These are phyloP conservation scores for Limnanthes douglasii DNA, from an alignment of 345 rosid species.

Conservation along the genomic window DNA sequence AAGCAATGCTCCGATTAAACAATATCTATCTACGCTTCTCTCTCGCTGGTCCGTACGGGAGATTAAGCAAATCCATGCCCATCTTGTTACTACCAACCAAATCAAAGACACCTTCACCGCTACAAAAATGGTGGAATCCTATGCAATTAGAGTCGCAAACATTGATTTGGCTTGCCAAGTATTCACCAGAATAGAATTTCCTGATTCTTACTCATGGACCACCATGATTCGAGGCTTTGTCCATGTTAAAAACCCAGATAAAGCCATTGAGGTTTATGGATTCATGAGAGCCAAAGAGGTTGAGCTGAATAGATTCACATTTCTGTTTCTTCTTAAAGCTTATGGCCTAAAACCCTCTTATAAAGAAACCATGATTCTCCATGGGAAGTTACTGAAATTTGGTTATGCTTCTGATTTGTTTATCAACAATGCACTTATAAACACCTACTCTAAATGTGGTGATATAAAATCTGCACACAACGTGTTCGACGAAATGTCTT, in stretches of 20 bases:
- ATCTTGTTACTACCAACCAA: conserved; percentile 34
- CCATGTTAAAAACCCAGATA: conserved; percentile 32
- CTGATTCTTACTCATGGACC: conserved; percentile 55
- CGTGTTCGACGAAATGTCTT: conserved; percentile 26
- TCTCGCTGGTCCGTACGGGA: too few species aligned
- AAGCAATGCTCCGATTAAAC: too few species aligned
- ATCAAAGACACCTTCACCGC: conserved; percentile 29
- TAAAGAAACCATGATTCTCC: conserved; percentile 26
- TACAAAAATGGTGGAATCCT: conserved; percentile 32
- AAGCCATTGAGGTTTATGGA: conserved; percentile 28
- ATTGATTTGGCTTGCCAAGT: conserved; percentile 47
- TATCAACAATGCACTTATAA: conserved; percentile 39
- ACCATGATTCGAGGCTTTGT: conserved; percentile 54
- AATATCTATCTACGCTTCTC: too few species aligned
- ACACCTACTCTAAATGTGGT: conserved; percentile 40
- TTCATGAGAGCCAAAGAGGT: conserved; percentile 19
- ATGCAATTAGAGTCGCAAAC: conserved; percentile 25
- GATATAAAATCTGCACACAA: conserved; percentile 39
- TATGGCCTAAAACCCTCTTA: conserved; percentile 19
- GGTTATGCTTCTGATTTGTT: conserved; percentile 27
- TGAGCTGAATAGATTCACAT: conserved; percentile 44
- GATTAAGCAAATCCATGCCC: conserved; percentile 52
- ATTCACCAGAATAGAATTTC: conserved; percentile 54
- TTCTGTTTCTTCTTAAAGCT: conserved; percentile 52
- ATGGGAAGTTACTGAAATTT: conserved; percentile 43